A percentile compares a stretch with the other conserved stretches of the same genome.
Conservation (phyloP, 2,329 filamentous ascomycete species). For the Sclerotinia sclerotiorum region DNA sequence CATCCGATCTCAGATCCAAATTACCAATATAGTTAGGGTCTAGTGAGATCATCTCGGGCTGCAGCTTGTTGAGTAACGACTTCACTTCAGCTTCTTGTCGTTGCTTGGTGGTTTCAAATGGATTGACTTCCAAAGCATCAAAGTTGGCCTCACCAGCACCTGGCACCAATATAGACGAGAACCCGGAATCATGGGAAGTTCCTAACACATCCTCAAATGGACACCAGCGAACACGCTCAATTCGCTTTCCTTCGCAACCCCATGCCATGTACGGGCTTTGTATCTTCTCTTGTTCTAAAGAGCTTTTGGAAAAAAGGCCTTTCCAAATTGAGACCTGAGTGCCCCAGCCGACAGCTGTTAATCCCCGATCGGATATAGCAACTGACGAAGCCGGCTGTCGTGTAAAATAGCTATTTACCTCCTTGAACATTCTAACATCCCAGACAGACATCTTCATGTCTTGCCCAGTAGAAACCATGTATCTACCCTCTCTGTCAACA, state of each 20-base stretch:
- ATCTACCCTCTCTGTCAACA: slow-evolving; percentile 84
- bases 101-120: slow-evolving; percentile 91
- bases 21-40: slow-evolving; percentile 90
- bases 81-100: slow-evolving; percentile 91
- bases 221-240: slow-evolving; percentile 86
- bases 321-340: slow-evolving; percentile 90
- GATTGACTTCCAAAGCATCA: slow-evolving; percentile 89
- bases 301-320: slow-evolving; percentile 76
- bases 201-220: slow-evolving; percentile 93
- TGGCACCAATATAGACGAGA: slow-evolving; percentile 85
- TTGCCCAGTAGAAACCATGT: slow-evolving; percentile 93
- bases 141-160: slow-evolving; percentile 97
- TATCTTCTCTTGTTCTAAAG: slow-evolving; percentile 71
- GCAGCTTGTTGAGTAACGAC: slow-evolving; percentile 85
- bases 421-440: slow-evolving; percentile 92
- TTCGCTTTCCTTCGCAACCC: slow-evolving; percentile 78
- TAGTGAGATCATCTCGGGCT: slow-evolving; percentile 95
- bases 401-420: slow-evolving; percentile 86
- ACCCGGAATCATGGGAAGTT: slow-evolving; percentile 79
- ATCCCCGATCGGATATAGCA: slow-evolving; percentile 81
- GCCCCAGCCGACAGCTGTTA: slow-evolving; percentile 89
- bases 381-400: slow-evolving; percentile 79
- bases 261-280: slow-evolving; percentile 90
- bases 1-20: slow-evolving; percentile 76
- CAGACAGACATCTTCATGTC: slow-evolving; percentile 91